phyloP scores from a whole-genome alignment of 805 yeast genomes.

The Metschnikowia santaceciliae region DNA sequence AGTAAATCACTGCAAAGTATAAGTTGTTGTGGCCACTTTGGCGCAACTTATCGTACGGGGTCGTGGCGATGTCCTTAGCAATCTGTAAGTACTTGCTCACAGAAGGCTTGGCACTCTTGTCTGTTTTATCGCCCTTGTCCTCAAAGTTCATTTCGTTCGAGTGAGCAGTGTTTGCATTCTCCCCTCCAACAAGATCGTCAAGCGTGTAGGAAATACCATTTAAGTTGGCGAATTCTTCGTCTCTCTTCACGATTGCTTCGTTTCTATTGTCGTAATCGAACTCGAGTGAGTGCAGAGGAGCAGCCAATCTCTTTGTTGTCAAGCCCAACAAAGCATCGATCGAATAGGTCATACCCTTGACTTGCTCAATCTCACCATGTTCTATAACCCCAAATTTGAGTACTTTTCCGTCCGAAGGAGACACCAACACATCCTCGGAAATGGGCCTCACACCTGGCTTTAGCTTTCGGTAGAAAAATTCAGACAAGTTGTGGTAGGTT shows the following conservation, averaged over 20 bases:
- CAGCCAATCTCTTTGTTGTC: conserved; percentile 44
- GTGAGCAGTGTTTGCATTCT: conserved; percentile 39
- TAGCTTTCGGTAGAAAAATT: conserved; percentile 83
- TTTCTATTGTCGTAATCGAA: conserved; percentile 41
- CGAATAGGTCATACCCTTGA: conserved; percentile 92
- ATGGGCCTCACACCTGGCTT: conserved; percentile 78
- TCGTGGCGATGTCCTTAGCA: conserved; percentile 39
- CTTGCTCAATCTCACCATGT: conserved; percentile 90
- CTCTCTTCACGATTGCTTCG: conserved; percentile 45
- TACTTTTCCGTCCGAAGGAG: conserved; percentile 93
- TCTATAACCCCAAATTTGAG: conserved; percentile 77
- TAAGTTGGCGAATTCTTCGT: conserved; percentile 71
- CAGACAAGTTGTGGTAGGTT: conserved; percentile 75
- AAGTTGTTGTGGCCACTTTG: conserved; percentile 49
- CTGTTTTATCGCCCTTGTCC: conserved; percentile 67
- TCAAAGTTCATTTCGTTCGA: conserved; percentile 47
- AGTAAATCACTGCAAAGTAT: conserved; percentile 85
- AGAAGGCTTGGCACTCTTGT: conserved; percentile 27
- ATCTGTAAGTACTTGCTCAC: conserved; percentile 35
- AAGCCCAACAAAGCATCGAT: conserved; percentile 83
- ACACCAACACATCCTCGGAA: conserved; percentile 59
- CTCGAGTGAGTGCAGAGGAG: conserved; percentile 49
- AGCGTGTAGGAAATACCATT: conserved; percentile 71
- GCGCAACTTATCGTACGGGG: conserved; percentile 28
- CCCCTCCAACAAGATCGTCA: conserved; percentile 64